These are phyloP conservation scores for Arthrinium phaeospermum DNA, from an alignment of 2,329 filamentous ascomycete species.

Conservation along the genomic window DNA sequence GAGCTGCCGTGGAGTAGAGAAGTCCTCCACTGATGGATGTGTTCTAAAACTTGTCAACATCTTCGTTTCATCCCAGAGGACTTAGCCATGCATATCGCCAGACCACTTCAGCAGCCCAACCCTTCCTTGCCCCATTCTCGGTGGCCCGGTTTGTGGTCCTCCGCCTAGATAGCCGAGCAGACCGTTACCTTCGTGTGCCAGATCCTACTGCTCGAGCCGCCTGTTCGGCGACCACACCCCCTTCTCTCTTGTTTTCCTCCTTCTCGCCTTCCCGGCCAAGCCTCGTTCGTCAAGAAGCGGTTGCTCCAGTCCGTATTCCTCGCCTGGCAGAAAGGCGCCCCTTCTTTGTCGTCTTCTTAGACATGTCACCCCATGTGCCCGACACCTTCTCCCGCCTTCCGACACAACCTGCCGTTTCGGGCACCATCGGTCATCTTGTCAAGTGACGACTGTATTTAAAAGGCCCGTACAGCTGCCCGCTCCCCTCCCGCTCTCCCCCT, in stretches of 20 bases:
- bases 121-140: conserved; percentile 7
- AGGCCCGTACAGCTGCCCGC: neutral
- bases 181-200: conserved; percentile 18
- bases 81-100: conserved; percentile 17
- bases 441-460: neutral
- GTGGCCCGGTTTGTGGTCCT: conserved; percentile 5
- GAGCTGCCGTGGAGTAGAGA: neutral
- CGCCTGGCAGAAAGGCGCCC: neutral
- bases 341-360: conserved; percentile 4
- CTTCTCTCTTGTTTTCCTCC: neutral
- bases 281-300: conserved; percentile 11
- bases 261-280: neutral
- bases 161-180: conserved; percentile 18
- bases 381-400: neutral
- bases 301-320: neutral
- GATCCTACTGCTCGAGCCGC: neutral
- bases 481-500: neutral
- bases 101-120: neutral
- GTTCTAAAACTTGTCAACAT: conserved; percentile 4
- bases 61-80: conserved; percentile 12
- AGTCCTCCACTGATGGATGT: neutral
- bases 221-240: conserved; percentile 1
- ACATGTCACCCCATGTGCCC: conserved; percentile 18
- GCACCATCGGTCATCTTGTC: neutral
- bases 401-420: neutral